These are phyloP conservation scores for Mortierella antarctica DNA, from an alignment of 192 early-diverging fungal genomes.

Conservation along the genomic window DNA sequence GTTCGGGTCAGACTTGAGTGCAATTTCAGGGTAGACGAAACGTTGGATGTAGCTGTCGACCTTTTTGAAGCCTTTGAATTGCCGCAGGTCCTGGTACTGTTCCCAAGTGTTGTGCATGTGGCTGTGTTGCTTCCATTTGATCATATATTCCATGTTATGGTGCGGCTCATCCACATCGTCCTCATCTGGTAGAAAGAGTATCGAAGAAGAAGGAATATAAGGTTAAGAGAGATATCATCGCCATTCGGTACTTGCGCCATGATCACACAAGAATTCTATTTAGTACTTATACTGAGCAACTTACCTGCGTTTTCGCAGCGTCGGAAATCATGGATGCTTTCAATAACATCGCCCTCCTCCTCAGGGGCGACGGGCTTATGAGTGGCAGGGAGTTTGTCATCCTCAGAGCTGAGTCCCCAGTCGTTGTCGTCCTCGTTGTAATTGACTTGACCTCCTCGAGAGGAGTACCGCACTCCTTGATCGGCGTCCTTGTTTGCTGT, in stretches of 20 bases:
- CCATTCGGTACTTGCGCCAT: neutral
- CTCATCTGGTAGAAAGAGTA: neutral
- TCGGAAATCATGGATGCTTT: constrained; percentile 65
- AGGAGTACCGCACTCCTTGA: constrained; percentile 39
- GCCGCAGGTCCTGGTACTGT: constrained; percentile 67
- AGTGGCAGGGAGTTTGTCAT: constrained; percentile 47
- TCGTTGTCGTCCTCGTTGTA: constrained; percentile 55
- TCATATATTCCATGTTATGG: constrained; percentile 79
- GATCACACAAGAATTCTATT: neutral
- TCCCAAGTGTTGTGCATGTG: constrained; percentile 96
- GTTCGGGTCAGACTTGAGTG: constrained; percentile 50
- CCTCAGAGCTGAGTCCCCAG: constrained; percentile 51
- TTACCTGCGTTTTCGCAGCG: constrained; percentile 40
- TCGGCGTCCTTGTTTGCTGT: constrained; percentile 36
- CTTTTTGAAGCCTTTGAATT: constrained; percentile 89
- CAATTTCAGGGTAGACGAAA: constrained; percentile 70
- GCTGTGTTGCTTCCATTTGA: constrained; percentile 95
- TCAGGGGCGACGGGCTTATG: constrained; percentile 35
- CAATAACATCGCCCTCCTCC: constrained; percentile 68
- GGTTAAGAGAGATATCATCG: constrained; percentile 10
- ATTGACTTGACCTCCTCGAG: constrained; percentile 49
- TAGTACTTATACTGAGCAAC: constrained; percentile 14
- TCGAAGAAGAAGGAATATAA: neutral
- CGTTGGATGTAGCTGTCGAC: constrained; percentile 86
- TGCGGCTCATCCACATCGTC: constrained; percentile 51